Evolutionary conservation across 2,329 filamentous ascomycete species (phyloP).

Genomic region (Botrytis fragariae): DNA sequence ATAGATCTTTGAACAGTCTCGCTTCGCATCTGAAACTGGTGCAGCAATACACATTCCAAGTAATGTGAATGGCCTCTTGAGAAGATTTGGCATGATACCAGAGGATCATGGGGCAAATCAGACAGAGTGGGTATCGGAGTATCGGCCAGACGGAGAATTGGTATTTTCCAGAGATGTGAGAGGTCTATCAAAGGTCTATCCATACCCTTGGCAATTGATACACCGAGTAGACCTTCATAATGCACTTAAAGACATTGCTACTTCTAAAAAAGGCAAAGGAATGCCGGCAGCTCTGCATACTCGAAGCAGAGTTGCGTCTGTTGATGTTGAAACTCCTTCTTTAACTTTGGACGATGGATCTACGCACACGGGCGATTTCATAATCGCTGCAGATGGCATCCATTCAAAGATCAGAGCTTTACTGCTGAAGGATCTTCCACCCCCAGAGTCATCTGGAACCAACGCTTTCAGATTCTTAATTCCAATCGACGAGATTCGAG

Average conservation of each 20-base stretch:
- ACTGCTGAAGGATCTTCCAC: not conserved
- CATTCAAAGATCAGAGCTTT: conserved; percentile 16
- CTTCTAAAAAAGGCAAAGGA: conserved; percentile 38
- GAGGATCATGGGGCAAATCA: conserved; percentile 40
- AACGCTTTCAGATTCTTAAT: conserved; percentile 34
- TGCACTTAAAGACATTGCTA: conserved; percentile 48
- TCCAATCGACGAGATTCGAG: conserved; percentile 29
- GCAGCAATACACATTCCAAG: conserved; percentile 62
- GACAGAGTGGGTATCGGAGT: conserved; percentile 17
- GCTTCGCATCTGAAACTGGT: conserved; percentile 54
- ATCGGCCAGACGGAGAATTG: conserved; percentile 14
- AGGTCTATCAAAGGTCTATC: not conserved
- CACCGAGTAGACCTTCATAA: conserved; percentile 55
- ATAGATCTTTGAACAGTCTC: conserved; percentile 55
- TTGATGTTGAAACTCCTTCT: conserved; percentile 43
- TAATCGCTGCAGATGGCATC: conserved; percentile 57
- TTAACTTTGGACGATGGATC: conserved; percentile 48
- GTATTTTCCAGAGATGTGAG: not conserved
- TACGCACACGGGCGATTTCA: conserved; percentile 46
- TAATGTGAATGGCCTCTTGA: conserved; percentile 58
- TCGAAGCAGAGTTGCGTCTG: conserved; percentile 44
- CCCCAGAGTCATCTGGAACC: conserved; percentile 23
- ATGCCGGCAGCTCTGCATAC: conserved; percentile 43
- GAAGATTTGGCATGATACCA: conserved; percentile 44
- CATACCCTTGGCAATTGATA: conserved; percentile 47